These are phyloP conservation scores for Flaveria floridana DNA, from an alignment of 140 eudicot genomes.

Conservation along the genomic window DNA sequence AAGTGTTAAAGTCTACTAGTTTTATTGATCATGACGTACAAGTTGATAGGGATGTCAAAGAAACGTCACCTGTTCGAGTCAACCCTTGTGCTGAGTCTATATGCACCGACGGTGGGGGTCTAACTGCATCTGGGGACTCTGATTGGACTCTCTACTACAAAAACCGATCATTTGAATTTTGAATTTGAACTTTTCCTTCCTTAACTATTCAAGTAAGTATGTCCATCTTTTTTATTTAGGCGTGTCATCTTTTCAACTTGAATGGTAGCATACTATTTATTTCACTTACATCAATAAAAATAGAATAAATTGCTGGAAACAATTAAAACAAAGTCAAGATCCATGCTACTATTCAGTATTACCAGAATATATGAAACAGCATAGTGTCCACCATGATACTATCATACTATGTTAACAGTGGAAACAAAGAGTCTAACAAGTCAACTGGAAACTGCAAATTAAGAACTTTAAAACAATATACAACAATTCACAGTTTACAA, in stretches of 20 bases:
- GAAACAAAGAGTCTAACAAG: background rate
- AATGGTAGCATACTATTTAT: conserved; percentile 18
- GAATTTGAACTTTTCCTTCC: conserved; percentile 1
- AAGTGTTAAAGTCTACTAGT: conserved; percentile 35
- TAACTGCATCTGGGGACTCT: conserved; percentile 63
- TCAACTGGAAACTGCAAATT: conserved; percentile 10
- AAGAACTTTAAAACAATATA: conserved; percentile 32
- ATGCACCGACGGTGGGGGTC: conserved; percentile 55
- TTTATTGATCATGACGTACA: conserved; percentile 39
- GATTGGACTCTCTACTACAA: conserved; percentile 56
- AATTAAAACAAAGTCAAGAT: conserved; percentile 13
- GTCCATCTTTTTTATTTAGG: conserved; percentile 11
- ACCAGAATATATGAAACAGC: conserved; percentile 28
- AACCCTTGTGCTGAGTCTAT: conserved; percentile 69
- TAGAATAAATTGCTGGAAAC: conserved; percentile 23
- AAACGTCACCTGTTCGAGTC: conserved; percentile 16
- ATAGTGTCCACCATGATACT: conserved; percentile 15
- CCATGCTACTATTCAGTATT: conserved; percentile 24
- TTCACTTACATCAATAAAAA: conserved; percentile 16
- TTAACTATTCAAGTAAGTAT: conserved; percentile 35
- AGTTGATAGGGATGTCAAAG: conserved; percentile 32
- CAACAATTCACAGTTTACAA: conserved; percentile 40
- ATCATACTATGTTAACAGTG: conserved; percentile 11
- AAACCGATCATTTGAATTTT: conserved; percentile 32
- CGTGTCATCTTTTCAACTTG: conserved; percentile 14